These are phyloP conservation scores for Umbelopsis sp. DNA, from an alignment of 371 early-diverging fungal genomes.

Conservation along the genomic window DNA sequence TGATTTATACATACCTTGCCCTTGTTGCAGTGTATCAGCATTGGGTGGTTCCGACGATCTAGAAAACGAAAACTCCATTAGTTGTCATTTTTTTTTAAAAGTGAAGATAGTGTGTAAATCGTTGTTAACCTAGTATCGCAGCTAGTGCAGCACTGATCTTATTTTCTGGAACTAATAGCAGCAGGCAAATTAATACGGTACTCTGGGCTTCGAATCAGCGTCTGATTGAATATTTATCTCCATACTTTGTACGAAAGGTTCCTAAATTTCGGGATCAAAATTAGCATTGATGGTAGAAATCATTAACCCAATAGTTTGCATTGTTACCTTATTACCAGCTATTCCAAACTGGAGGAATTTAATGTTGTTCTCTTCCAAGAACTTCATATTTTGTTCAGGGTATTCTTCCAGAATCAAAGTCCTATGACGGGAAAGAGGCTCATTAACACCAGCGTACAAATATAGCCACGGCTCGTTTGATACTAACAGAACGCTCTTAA, in stretches of 20 bases:
- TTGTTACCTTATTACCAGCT: slow-evolving; percentile 88
- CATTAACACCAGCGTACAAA: not conserved
- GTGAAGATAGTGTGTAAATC: slow-evolving; percentile 5
- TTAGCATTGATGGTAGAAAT: no score
- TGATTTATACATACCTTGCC: slow-evolving; percentile 73
- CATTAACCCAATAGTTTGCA: not conserved
- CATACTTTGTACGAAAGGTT: slow-evolving; percentile 96
- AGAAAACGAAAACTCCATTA: not conserved
- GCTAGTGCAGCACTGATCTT: slow-evolving; percentile 87
- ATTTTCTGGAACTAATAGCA: slow-evolving; percentile 78
- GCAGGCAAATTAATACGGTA: not conserved
- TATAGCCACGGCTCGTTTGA: not conserved
- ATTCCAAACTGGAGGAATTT: slow-evolving; percentile 92
- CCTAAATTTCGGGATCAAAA: slow-evolving; percentile 45
- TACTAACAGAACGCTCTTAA: slow-evolving; percentile 84
- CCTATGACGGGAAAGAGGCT: slow-evolving; percentile 35
- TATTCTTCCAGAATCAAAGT: slow-evolving; percentile 94
- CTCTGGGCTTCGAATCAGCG: not conserved
- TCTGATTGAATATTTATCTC: slow-evolving; percentile 32
- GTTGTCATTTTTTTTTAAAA: not conserved
- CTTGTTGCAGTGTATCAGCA: slow-evolving; percentile 96
- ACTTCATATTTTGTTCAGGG: slow-evolving; percentile 89
- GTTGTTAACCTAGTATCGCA: slow-evolving; percentile 67
- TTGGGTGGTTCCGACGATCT: slow-evolving; percentile 90
- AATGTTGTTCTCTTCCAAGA: slow-evolving; percentile 85